Base-by-base conservation (phyloP, 208 protist genomes). In the Acanthamoeba sp. region DNA sequence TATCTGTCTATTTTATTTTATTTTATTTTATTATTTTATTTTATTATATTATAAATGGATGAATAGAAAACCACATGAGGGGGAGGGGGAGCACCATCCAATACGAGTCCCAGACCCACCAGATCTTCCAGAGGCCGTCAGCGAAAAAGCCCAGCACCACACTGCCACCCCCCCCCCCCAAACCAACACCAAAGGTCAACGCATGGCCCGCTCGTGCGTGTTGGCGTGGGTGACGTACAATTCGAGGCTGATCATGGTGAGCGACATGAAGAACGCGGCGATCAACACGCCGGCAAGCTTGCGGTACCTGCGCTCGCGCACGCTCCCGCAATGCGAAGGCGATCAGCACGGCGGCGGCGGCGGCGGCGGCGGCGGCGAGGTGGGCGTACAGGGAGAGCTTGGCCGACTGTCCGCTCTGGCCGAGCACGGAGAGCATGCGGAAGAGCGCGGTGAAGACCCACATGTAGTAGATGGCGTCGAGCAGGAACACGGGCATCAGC, bases 21-120 rank as follows among this genome's bases (percentile, higher is more conserved):
- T n/a, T n/a, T n/a, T n/a, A n/a, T n/a, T n/a, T n/a, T n/a, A n/a
- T n/a, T n/a, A n/a, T n/a, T n/a, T n/a, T n/a, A n/a, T n/a, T n/a
- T n/a, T n/a, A n/a, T n/a, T n/a, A n/a, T n/a, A n/a, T n/a, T n/a
- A n/a, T n/a, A n/a, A n/a, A n/a, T n/a, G n/a, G n/a, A n/a, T n/a
- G n/a, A n/a, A n/a, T n/a, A n/a, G n/a, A n/a, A n/a, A n/a, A n/a
- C n/a, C n/a, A n/a, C n/a, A n/a, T n/a, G n/a, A n/a, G n/a, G n/a
- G n/a, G n/a, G n/a, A n/a, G n/a, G n/a, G n/a, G n/a, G n/a, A n/a
- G n/a, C n/a, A 85, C 76, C 76, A 36, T 57, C 84, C 84, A 91
- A 24, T 91, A 91, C 7, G 55, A 73, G 55, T 91, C 84, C 84
- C 84, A 91, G 42, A 91, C 59, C 84, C 84, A 91, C 84, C 84